Evolutionary conservation across 1,284 basidiomycete genomes (phyloP), one percentile per base, ranked within the genome.

Genomic region (Meira nashicola): DNA sequence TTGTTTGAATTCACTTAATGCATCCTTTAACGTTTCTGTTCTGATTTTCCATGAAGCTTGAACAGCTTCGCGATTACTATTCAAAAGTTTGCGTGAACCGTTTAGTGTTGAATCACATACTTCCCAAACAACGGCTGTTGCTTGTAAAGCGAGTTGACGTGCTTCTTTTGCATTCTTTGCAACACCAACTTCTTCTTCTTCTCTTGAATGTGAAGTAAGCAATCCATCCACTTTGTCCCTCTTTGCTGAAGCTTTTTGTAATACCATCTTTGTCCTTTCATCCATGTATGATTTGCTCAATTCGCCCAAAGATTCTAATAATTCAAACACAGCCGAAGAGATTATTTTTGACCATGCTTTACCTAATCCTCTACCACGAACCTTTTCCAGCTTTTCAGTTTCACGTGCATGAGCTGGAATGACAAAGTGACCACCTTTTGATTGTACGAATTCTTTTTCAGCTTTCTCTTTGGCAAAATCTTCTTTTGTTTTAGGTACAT

Each of bases 51-150:
- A 62, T 10, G 38, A 33, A 10, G 40, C 17, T 14, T 50, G 53
- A 8, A 55, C 54, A 51, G 57, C 56, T 33, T 52, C 39, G 39
- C 56, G 62, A 7, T 41, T 57, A 17, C 49, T 49, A 53, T 50
- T 43, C n/a, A 56, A 52, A 12, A 60, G 60, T 51, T 63, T 58
- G 39, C 58, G 55, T 28, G 57, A 52, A 1, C 60, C 53, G 3
- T 40, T 55, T 17, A 55, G 38, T n/a, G 38, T 39, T 19, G 39
- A 11, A 55, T 56, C 55, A 51, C 71, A 73, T 25, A 53, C 17
- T 11, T 53, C 50, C 38, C 39, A 53, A 4, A 53, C 50, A 5
- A 39, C 23, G 37, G 21, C 50, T 2, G 39, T 53, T 15, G 50
- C 50, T 14, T 39, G 50, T 5, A 53, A 33, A n/a, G 50, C 50